phyloP scores from a whole-genome alignment of 495 filamentous ascomycete genomes.

The Penicillium parvum region DNA sequence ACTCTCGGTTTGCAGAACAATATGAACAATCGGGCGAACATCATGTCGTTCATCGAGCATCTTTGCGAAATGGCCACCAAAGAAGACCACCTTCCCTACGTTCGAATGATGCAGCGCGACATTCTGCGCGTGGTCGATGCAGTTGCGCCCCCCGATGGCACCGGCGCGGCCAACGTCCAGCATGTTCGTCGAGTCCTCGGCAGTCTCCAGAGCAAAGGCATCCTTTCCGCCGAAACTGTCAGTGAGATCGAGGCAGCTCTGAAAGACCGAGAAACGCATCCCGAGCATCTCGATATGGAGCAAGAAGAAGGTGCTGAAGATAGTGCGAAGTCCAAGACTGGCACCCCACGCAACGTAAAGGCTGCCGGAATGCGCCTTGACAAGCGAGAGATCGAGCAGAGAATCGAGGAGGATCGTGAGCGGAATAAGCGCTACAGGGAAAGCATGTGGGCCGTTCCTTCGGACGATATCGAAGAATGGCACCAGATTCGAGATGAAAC shows the following conservation, averaged over 20 bases:
- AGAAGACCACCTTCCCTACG: constrained; percentile 70
- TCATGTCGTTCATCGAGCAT: constrained; percentile 98
- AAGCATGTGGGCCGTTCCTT: constrained; percentile 79
- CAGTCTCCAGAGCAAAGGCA: constrained; percentile 60
- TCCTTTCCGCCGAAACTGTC: constrained; percentile 65
- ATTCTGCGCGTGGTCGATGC: constrained; percentile 85
- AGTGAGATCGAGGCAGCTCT: constrained; percentile 74
- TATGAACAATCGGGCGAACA: constrained; percentile 96
- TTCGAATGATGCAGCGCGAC: constrained; percentile 91
- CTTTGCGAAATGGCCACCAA: constrained; percentile 81
- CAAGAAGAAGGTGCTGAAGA: constrained; percentile 29
- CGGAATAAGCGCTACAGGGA: constrained; percentile 87
- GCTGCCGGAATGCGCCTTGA: constrained; percentile 55
- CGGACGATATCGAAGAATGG: constrained; percentile 54
- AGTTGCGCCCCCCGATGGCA: constrained; percentile 75
- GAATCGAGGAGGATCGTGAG: constrained; percentile 95
- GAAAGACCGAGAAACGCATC: constrained; percentile 62
- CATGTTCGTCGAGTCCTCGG: constrained; percentile 78
- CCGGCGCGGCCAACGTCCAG: constrained; percentile 89
- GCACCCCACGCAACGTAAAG: constrained; percentile 30
- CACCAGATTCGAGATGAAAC: constrained; percentile 74
- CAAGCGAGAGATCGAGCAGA: constrained; percentile 84
- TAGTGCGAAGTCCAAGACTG: constrained; percentile 23
- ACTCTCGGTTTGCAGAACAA: constrained; percentile 54
- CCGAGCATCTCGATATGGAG: constrained; percentile 37